A percentile compares a stretch with the other conserved stretches of the same genome.
phyloP scores from a whole-genome alignment of 1,284 basidiomycete species.

The Sporisorium exsertum region DNA sequence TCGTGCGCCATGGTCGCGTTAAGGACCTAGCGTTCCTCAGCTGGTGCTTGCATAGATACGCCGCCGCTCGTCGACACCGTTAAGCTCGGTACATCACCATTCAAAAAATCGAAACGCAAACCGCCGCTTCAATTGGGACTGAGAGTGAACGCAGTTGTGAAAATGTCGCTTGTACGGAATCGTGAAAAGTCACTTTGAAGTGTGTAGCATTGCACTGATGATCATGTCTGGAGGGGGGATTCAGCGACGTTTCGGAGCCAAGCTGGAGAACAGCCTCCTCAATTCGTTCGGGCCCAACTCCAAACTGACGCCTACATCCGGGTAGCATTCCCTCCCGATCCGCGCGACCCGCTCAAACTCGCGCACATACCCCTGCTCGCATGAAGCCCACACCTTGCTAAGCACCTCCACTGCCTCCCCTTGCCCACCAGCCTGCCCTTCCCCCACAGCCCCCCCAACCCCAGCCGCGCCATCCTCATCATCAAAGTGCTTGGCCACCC shows the following conservation, averaged over 20 bases:
- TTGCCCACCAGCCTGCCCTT: slow-evolving; percentile 8
- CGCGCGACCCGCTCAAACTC: slow-evolving; percentile 46
- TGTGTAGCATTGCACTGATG: too few species aligned
- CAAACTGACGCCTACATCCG: slow-evolving; percentile 16
- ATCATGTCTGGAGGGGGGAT: not conserved
- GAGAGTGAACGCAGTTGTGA: too few species aligned
- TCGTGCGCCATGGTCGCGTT: slow-evolving; percentile 33
- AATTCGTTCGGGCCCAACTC: slow-evolving; percentile 42
- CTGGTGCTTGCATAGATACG: slow-evolving; percentile 38
- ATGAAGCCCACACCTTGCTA: slow-evolving; percentile 41
- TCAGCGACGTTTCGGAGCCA: slow-evolving; percentile 26
- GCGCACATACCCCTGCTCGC: slow-evolving; percentile 44
- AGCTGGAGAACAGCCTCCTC: slow-evolving; percentile 27
- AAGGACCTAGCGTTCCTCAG: slow-evolving; percentile 31
- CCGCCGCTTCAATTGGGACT: too few species aligned
- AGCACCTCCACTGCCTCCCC: slow-evolving; percentile 53
- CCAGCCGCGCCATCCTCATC: slow-evolving; percentile 73
- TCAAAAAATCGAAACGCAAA: too few species aligned
- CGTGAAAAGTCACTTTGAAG: too few species aligned
- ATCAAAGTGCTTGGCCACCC: slow-evolving; percentile 92
- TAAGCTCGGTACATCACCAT: not conserved
- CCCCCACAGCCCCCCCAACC: not conserved
- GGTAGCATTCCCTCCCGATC: slow-evolving; percentile 52
- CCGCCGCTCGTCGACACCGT: not conserved
- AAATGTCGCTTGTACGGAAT: too few species aligned